Base-by-base conservation (phyloP, 331 rosid species). In the Pyracantha coccinea region DNA sequence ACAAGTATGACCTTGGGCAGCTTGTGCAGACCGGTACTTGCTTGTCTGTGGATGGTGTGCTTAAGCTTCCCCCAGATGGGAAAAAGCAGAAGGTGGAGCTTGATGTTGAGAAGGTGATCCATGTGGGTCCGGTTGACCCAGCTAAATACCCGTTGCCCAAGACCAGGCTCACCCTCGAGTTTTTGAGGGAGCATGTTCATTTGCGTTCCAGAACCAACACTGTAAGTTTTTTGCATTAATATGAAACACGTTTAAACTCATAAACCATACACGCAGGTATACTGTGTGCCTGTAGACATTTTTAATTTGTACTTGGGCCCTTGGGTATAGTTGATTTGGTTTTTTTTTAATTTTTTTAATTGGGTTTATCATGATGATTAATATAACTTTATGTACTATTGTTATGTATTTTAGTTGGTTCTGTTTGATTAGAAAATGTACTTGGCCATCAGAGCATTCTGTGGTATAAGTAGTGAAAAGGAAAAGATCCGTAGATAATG, bases 161-260 rank as follows among this genome's bases (percentile, higher is more conserved):
- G 80, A 84, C 78, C 28, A 90, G 75, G 72, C 96, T 95, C 79
- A 69, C 89, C 68, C 98, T 90, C n/a, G 99, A 92, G 78, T 80
- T 83, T 77, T 83, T 95, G 21, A 84, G 99, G 62, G 98, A 95
- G 53, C 44, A 55, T 54, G 97, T 95, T 64, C 98, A 95, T 75
- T 89, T 95, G 74, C 99, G 99, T 69, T 75, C 98, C 15, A 83
- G 96, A 77, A 90, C 97, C 57, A 95, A 95, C 85, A 88, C 98
- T 79, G 98, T 93, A 77, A 77, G 16, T 70, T 66, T 6, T 11
- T 66, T n/a, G 25, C 28, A 29, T 65, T 1, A 7, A 66, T 6
- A 1, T 11, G 52, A 66, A 66, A 5, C 27, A 1, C 2, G 28
- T 47, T 5, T 32, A 32, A 1, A 19, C 45, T 63, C 45, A 4